Base-by-base conservation (phyloP, 2,329 filamentous ascomycete species). In the Balansia obtecta region DNA sequence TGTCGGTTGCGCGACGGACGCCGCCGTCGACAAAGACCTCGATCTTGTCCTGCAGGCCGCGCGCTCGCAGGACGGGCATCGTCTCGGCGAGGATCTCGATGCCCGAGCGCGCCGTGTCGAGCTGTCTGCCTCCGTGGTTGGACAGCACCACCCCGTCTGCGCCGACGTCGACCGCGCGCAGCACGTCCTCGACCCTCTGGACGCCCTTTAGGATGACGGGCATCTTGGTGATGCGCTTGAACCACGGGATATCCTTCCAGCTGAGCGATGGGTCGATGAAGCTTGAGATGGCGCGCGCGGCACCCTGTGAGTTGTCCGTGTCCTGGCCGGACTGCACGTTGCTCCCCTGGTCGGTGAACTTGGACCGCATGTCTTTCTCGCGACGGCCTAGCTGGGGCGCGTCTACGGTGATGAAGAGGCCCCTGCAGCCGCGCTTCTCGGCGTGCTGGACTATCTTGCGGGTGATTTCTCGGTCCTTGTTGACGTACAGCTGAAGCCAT, bases 401-500 rank as follows among this genome's bases (percentile, higher is more conserved):
- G 66, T 98, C 93, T 50, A 98, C 93, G 2, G 93, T 98, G 71
- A 98, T 96, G 75, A 98, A 98, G 16, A 98, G 81, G 10, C 85
- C 93, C 69, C 88, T 93, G 76, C 93, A 97, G 30, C 93, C 93
- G 51, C 93, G 84, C 62, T 74, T 74, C 71, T 98, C 93, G 53
- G 93, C 93, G 68, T 97, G 88, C 70, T 91, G 68, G 46, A 98
- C 86, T 58, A 98, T 97, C 55, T 80, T 80, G 68, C 86, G 82
- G 9, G 93, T 98, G 67, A 98, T 91, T 33, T 77, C 79, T 51
- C 93, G 85, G 71, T 98, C 86, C 68, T 94, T 93, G 78, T 98
- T 98, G 59, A 98, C 88, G 70, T 96, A 95, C 1, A 98, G 80
- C 70, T 98, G 93, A 57, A 98, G 74, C 93, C 93, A 98, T 69